Evolutionary conservation across 345 rosid species (phyloP).

Genomic region (Balakata baccata): DNA sequence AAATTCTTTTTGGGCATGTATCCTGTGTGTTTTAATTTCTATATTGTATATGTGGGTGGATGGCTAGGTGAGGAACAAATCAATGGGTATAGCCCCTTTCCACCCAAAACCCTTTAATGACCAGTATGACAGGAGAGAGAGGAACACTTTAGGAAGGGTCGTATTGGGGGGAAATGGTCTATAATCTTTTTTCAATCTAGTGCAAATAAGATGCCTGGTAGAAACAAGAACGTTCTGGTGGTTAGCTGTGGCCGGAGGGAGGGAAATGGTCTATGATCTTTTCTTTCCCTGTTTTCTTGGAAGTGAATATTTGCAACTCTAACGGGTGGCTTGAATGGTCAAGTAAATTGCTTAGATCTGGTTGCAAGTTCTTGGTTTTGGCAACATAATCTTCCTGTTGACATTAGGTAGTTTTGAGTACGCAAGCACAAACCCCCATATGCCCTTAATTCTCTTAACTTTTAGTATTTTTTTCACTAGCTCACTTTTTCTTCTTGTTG

Average conservation of each 20-base stretch:
- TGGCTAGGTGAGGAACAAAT: neutral
- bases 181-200: too few relatives aligned
- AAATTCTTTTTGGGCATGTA: constrained; percentile 18
- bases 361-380: neutral
- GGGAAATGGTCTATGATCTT: neutral
- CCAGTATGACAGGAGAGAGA: neutral
- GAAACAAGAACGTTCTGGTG: neutral
- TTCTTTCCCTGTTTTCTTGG: too few relatives aligned
- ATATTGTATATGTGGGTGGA: neutral
- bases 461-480: neutral
- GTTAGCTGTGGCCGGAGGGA: neutral
- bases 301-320: too few relatives aligned
- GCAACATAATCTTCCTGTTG: neutral
- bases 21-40: neutral
- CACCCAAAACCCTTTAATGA: neutral
- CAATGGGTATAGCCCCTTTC: neutral
- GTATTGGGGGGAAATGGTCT: too few relatives aligned
- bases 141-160: neutral
- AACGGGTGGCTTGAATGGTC: neutral
- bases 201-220: neutral
- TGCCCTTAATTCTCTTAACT: neutral
- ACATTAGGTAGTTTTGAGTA: neutral
- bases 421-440: neutral
- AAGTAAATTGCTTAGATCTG: neutral
- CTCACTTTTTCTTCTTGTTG: neutral